Conservation (phyloP, 2,329 filamentous ascomycete species). For the Grosmannia serpens region DNA sequence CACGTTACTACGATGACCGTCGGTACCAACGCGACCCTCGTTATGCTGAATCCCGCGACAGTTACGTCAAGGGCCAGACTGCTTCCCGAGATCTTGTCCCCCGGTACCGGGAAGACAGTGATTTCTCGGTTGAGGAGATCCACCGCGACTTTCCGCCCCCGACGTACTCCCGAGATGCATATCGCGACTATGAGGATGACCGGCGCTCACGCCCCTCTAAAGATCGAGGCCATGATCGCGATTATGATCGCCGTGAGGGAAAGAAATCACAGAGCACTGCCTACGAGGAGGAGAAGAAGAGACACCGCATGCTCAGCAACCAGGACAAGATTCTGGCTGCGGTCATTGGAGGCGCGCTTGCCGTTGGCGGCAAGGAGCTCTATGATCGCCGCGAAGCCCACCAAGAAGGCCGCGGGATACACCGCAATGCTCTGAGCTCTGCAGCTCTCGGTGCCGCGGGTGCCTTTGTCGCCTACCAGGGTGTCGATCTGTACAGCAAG, state of each 20-base stretch:
- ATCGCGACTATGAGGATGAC: conserved; percentile 49
- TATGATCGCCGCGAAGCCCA: conserved; percentile 51
- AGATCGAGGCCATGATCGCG: conserved; percentile 33
- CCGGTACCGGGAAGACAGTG: conserved; percentile 58
- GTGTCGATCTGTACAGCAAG: conserved; percentile 52
- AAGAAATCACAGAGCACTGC: conserved; percentile 38
- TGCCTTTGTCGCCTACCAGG: conserved; percentile 52
- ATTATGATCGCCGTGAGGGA: conserved; percentile 35
- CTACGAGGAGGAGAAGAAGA: conserved; percentile 46
- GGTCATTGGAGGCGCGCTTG: conserved; percentile 51
- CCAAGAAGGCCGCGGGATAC: conserved; percentile 32
- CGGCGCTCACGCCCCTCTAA: conserved; percentile 24
- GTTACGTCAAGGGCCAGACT: conserved; percentile 29
- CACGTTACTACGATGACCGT: conserved; percentile 40
- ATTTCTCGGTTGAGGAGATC: conserved; percentile 68
- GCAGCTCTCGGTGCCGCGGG: conserved; percentile 53
- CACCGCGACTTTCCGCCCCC: conserved; percentile 74
- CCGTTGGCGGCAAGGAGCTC: conserved; percentile 55
- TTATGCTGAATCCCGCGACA: conserved; percentile 41
- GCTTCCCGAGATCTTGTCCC: conserved; percentile 42
- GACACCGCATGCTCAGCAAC: conserved; percentile 43
- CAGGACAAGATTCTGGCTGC: conserved; percentile 57
- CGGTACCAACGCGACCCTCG: conserved; percentile 40
- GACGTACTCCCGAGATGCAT: conserved; percentile 39
- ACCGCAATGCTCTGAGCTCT: conserved; percentile 47